Evolutionary conservation across 1,139 yeast genomes (phyloP), one percentile per base, ranked within the genome.

Genomic region (Pichia sp.): DNA sequence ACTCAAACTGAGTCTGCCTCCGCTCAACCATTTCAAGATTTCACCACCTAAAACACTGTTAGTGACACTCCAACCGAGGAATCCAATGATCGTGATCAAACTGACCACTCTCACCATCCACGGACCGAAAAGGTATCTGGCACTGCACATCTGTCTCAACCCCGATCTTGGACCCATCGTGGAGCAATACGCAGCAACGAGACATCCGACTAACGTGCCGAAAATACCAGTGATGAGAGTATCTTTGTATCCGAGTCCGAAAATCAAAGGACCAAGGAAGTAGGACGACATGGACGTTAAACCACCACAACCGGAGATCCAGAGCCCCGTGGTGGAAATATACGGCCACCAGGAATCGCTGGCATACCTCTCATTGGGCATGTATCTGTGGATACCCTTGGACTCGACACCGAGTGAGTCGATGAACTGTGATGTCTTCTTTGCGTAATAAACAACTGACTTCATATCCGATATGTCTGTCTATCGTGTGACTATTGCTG

Each of bases 141-240:
- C 85, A 19, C 88, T 76, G 9, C 87, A 91, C 90, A 88, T 85
- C 63, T 87, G 95, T 57, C 96, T 72, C 53, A 91, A 78, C 0
- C 96, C 96, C 0, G 94, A 85, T 50, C 87, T 73, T 1, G 96
- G 95, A 1, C 96, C 96, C 90, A 87, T 81, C 11, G 80, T 75
- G 4, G 94, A 75, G 60, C 91, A 86, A 61, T 85, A 87, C 0
- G 90, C 93, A 2, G 96, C 94, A 20, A 86, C 70, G 12, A 76
- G 66, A 59, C 93, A 83, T 0, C 96, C 96, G 7, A 85, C 55
- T 24, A 79, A 63, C 50, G 78, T 76, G 0, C 89, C 88, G 4
- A 81, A 59, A 20, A 84, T 54, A 4, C 94, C 93, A 10, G 81
- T 69, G 3, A 79, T 65, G 52, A 85, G 59, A 1, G 87, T 70